Evolutionary conservation across 2,329 filamentous ascomycete species (phyloP).

Genomic region (Colletotrichum sp.): DNA sequence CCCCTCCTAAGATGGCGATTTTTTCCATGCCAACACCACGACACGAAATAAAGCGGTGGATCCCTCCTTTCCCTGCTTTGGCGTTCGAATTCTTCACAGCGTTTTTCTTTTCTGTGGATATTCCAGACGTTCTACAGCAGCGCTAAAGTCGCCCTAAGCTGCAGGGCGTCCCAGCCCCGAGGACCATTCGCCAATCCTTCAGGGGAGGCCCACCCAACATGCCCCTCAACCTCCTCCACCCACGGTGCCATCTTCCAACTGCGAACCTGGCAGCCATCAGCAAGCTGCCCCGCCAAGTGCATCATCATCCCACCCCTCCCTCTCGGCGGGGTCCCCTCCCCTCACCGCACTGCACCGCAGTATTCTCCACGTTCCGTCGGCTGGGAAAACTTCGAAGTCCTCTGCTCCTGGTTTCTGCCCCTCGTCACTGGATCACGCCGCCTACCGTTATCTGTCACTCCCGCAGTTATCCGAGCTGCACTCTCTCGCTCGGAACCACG

Average conservation of each 20-base stretch:
- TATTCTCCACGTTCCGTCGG: not conserved
- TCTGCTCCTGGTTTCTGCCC: not conserved
- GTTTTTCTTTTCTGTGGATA: not conserved
- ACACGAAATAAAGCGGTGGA: not conserved
- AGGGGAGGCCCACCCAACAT: not conserved
- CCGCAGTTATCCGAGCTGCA: conserved; percentile 2
- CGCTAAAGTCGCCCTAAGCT: not conserved
- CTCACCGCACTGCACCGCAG: not conserved
- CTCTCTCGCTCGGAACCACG: not conserved
- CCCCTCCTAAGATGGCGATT: not conserved
- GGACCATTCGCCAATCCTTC: not conserved
- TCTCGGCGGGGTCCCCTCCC: conserved; percentile 6
- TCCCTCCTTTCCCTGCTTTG: not conserved
- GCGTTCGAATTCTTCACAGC: not conserved
- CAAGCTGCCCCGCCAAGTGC: conserved; percentile 7
- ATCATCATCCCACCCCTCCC: conserved; percentile 16
- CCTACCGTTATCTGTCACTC: conserved; percentile 2
- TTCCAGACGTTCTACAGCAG: not conserved
- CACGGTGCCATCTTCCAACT: not conserved
- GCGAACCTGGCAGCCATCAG: not conserved
- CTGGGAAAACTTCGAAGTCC: conserved; percentile 8
- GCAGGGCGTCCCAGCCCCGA: not conserved
- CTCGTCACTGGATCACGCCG: not conserved
- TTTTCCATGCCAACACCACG: not conserved
- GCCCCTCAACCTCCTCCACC: not conserved